Conservation (phyloP, 2,329 filamentous ascomycete species). For the Paracorniculantispora psalliotae region DNA sequence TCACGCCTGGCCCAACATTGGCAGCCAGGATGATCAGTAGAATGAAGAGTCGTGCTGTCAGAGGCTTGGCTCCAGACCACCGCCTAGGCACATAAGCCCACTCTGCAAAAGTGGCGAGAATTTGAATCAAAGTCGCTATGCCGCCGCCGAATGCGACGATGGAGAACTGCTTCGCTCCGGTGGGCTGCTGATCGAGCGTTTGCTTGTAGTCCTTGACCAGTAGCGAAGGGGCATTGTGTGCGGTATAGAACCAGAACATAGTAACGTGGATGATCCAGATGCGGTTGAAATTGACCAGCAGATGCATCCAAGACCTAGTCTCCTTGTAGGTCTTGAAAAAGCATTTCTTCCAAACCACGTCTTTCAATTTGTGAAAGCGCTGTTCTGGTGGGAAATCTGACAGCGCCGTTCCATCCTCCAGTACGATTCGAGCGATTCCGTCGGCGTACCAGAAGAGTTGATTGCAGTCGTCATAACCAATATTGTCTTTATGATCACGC, state of each 20-base stretch:
- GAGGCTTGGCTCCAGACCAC: slow-evolving; percentile 95
- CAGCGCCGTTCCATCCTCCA: slow-evolving; percentile 90
- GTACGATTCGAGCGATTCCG: slow-evolving; percentile 87
- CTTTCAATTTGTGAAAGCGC: slow-evolving; percentile 86
- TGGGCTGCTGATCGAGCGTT: slow-evolving; percentile 71
- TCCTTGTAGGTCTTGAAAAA: slow-evolving; percentile 99
- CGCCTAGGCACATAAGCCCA: slow-evolving; percentile 91
- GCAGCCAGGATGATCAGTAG: slow-evolving; percentile 71
- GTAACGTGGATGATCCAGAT: slow-evolving; percentile 97
- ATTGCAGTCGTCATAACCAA: slow-evolving; percentile 98
- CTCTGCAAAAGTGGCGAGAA: slow-evolving; percentile 82
- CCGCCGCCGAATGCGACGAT: slow-evolving; percentile 82
- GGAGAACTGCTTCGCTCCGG: slow-evolving; percentile 67
- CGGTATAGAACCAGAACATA: slow-evolving; percentile 96
- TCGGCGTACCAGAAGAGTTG: slow-evolving; percentile 99
- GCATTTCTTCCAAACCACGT: slow-evolving; percentile 95
- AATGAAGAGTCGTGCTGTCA: slow-evolving; percentile 86
- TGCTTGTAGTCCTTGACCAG: slow-evolving; percentile 81
- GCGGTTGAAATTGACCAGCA: slow-evolving; percentile 97
- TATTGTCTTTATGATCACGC: slow-evolving; percentile 84
- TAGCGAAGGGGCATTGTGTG: slow-evolving; percentile 82
- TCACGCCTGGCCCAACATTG: slow-evolving; percentile 80
- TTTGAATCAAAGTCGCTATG: slow-evolving; percentile 77
- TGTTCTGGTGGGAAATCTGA: slow-evolving; percentile 85
- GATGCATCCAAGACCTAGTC: slow-evolving; percentile 94